Conservation (phyloP, 805 yeast species). For the Pichia sporocuriosa region DNA sequence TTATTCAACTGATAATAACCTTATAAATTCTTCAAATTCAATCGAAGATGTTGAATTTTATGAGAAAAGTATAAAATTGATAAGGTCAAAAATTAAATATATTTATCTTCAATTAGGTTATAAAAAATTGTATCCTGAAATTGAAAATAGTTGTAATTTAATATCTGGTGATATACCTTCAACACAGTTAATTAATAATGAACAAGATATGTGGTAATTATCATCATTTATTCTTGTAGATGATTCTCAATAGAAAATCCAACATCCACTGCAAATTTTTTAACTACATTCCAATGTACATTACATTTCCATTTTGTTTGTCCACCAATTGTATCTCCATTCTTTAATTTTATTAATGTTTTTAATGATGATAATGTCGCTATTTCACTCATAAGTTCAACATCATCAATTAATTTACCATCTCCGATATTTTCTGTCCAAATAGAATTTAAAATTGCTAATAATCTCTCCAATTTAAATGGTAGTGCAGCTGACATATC, state of each 20-base stretch:
- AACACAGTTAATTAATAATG: slow-evolving; percentile 17
- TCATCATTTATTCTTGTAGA: slow-evolving; percentile 25
- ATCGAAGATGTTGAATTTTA: slow-evolving; percentile 24
- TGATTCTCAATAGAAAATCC: slow-evolving; percentile 62
- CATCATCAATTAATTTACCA: slow-evolving; percentile 25
- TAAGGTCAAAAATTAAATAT: slow-evolving; percentile 25
- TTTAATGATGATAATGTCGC: slow-evolving; percentile 31
- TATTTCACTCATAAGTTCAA: slow-evolving; percentile 33
- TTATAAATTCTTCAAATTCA: slow-evolving; percentile 20
- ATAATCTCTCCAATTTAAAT: slow-evolving; percentile 70
- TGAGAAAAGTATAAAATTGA: slow-evolving; percentile 23
- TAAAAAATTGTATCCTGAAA: slow-evolving; percentile 16
- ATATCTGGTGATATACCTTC: slow-evolving; percentile 26
- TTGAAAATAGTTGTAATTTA: slow-evolving; percentile 17
- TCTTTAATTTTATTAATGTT: slow-evolving; percentile 24
- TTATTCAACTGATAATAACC: slow-evolving; percentile 16
- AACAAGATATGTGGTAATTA: slow-evolving; percentile 26
- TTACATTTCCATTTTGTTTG: slow-evolving; percentile 75
- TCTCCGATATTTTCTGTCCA: slow-evolving; percentile 36
- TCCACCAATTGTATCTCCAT: slow-evolving; percentile 47
- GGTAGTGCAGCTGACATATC: slow-evolving; percentile 63
- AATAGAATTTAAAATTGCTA: slow-evolving; percentile 74
- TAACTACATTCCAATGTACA: slow-evolving; percentile 59
- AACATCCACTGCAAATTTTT: slow-evolving; percentile 55
- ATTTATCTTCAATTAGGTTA: slow-evolving; percentile 22